Conservation (phyloP, 192 early-diverging fungal genomes). For the Dimargaris cristalligena region DNA sequence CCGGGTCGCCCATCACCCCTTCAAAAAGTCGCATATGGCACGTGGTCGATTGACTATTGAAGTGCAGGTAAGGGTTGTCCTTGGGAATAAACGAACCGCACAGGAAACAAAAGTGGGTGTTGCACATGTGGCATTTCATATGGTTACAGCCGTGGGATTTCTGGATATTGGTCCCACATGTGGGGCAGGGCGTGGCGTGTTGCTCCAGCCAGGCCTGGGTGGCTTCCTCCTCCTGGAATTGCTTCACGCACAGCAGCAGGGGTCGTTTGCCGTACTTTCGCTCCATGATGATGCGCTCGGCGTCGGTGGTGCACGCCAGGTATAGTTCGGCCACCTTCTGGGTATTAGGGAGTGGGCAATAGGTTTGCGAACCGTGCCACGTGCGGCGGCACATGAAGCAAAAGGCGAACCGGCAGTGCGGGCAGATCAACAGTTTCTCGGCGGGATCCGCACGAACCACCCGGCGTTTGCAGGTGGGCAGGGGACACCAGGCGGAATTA, state of each 20-base stretch:
- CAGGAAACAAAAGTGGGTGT: slow-evolving; percentile 18
- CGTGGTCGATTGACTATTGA: neutral
- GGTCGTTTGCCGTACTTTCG: slow-evolving; percentile 10
- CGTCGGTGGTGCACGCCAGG: neutral
- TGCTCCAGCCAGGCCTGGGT: neutral
- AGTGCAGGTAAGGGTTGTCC: slow-evolving; percentile 11
- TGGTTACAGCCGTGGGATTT: slow-evolving; percentile 20
- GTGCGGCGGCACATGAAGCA: slow-evolving; percentile 14
- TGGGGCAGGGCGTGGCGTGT: slow-evolving; percentile 13
- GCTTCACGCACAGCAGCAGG: slow-evolving; percentile 10
- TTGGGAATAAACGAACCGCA: slow-evolving; percentile 10
- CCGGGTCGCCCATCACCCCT: slow-evolving; percentile 11
- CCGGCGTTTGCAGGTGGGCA: neutral
- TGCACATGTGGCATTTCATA: slow-evolving; percentile 14
- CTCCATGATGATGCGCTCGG: slow-evolving; percentile 6
- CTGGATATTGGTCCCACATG: slow-evolving; percentile 10
- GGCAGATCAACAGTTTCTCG: neutral
- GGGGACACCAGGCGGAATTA: neutral
- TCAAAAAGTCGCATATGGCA: slow-evolving; percentile 16
- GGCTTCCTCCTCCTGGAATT: neutral
- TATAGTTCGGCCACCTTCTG: slow-evolving; percentile 10
- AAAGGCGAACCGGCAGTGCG: slow-evolving; percentile 15
- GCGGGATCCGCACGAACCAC: neutral
- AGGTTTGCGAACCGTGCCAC: slow-evolving; percentile 15
- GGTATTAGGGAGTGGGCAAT: slow-evolving; percentile 10